phyloP scores from a whole-genome alignment of 1,284 basidiomycete species.

The Irpex lacteus region DNA sequence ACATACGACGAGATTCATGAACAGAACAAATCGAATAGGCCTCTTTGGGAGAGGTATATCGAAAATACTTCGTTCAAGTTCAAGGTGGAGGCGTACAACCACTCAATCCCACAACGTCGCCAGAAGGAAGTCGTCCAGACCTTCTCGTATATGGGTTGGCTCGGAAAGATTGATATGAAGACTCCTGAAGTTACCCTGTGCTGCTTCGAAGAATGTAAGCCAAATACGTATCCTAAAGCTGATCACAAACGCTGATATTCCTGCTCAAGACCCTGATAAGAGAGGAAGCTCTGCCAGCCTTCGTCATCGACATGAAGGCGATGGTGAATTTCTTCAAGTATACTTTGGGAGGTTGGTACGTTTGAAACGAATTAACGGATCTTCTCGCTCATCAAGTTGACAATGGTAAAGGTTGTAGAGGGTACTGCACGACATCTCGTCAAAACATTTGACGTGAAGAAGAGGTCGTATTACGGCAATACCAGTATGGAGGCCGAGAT shows the following conservation, averaged over 20 bases:
- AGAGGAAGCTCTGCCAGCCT: conserved; percentile 34
- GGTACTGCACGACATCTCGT: conserved; percentile 73
- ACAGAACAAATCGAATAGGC: conserved; percentile 43
- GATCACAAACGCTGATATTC: too few species aligned
- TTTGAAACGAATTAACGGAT: conserved; percentile 23
- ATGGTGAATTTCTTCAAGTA: conserved; percentile 66
- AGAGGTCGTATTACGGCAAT: conserved; percentile 89
- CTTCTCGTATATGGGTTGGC: conserved; percentile 85
- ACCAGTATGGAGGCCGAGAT: conserved; percentile 98
- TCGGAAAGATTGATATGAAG: conserved; percentile 83
- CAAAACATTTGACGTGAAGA: conserved; percentile 82
- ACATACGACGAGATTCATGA: conserved; percentile 73
- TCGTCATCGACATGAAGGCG: conserved; percentile 52
- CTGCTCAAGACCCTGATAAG: conserved; percentile 40
- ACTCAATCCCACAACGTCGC: conserved; percentile 64
- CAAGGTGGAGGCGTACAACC: conserved; percentile 75
- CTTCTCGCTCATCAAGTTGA: neutral
- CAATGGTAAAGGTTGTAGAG: conserved; percentile 54
- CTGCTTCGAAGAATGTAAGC: conserved; percentile 89
- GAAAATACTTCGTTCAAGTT: conserved; percentile 79
- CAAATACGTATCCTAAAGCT: neutral
- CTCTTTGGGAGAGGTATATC: conserved; percentile 61
- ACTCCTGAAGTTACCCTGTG: conserved; percentile 77
- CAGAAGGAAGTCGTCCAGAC: conserved; percentile 74
- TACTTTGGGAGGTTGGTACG: conserved; percentile 87